These are phyloP conservation scores for Pseudozyma pruni DNA, from an alignment of 1,284 basidiomycete species.

Conservation along the genomic window DNA sequence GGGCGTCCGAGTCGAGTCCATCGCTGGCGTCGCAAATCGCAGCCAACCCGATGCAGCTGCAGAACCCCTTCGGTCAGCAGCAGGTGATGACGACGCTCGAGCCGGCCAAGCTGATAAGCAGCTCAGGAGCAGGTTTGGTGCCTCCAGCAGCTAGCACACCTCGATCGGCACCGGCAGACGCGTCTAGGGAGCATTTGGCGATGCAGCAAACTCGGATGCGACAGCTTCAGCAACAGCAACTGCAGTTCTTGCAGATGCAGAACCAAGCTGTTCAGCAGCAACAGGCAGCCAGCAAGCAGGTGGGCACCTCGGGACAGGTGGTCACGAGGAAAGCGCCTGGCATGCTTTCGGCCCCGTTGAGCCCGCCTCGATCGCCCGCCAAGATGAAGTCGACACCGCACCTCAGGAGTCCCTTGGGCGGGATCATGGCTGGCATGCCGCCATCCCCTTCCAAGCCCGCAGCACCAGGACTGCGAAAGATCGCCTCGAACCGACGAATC, in stretches of 20 bases:
- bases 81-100: slow-evolving; percentile 24
- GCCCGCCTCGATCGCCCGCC: slow-evolving; percentile 38
- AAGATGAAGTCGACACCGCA: slow-evolving; percentile 56
- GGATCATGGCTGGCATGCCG: slow-evolving; percentile 9
- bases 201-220: slow-evolving; percentile 32
- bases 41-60: slow-evolving; percentile 50
- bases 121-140: slow-evolving; percentile 7
- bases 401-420: slow-evolving; percentile 21
- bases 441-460: slow-evolving; percentile 20
- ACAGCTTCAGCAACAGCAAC: slow-evolving; percentile 40
- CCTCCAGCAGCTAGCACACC: slow-evolving; percentile 30
- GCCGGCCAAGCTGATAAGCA: slow-evolving; percentile 24
- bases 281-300: slow-evolving; percentile 3
- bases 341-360: slow-evolving; percentile 27
- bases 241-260: slow-evolving; percentile 34
- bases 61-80: slow-evolving; percentile 27
- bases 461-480: slow-evolving; percentile 42
- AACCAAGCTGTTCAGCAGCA: slow-evolving; percentile 5
- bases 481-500: slow-evolving; percentile 49
- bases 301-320: slow-evolving; percentile 3
- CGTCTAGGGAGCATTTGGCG: slow-evolving; percentile 23
- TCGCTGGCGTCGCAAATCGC: slow-evolving; percentile 42
- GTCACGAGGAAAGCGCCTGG: slow-evolving; percentile 30
- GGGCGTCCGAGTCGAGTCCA: slow-evolving; percentile 27
- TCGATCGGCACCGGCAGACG: slow-evolving; percentile 32